Evolutionary conservation across 2,329 filamentous ascomycete species (phyloP), one percentile per base, ranked within the genome.

Genomic region (Fusarium sp.): DNA sequence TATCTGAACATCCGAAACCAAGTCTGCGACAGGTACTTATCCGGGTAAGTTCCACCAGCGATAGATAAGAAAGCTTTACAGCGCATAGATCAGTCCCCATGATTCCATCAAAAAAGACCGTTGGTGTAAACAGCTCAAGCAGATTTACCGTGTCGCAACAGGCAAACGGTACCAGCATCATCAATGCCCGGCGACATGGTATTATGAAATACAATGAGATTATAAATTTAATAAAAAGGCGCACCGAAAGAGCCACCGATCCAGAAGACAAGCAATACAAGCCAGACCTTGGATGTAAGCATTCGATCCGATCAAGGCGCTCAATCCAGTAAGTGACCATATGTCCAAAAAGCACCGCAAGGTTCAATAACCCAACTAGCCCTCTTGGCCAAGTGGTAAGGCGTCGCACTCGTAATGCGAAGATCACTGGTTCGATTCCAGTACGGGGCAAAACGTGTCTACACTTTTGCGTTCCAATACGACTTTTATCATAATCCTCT

Each of bases 371-470:
- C 55, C 8, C n/a, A 58, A 61, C 50, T 7, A 66, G 74, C 74
- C 73, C 69, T 62, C 61, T 74, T 75, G 73, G 73, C 73, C 73
- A 63, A 75, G 71, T 72, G 74, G 74, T 75, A 75, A 75, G 74
- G 74, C 74, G 74, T 75, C 62, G 64, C 73, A 75, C 73, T 75
- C 73, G 73, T 75, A 75, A 75, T 75, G 73, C 64, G 62, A 75
- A 75, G 73, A 75, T 75, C 73, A 69, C 57, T 59, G 68, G 73
- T 75, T 75, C 73, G 66, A 75, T 72, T 75, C 73, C 65, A 62
- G 60, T 69, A 74, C 62, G 62, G 68, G 73, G 73, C 73, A 75
- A 4, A 1, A 8, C 17, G 7, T 4, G 8, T 10, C 0, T 15
- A n/a, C 45, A 45, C 54, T 60, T 67, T 45, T 45, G n/a, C 29